Evolutionary conservation across 2,329 filamentous ascomycete species (phyloP), one percentile per base, ranked within the genome.

Genomic region (Colletotrichum orbiculare): DNA sequence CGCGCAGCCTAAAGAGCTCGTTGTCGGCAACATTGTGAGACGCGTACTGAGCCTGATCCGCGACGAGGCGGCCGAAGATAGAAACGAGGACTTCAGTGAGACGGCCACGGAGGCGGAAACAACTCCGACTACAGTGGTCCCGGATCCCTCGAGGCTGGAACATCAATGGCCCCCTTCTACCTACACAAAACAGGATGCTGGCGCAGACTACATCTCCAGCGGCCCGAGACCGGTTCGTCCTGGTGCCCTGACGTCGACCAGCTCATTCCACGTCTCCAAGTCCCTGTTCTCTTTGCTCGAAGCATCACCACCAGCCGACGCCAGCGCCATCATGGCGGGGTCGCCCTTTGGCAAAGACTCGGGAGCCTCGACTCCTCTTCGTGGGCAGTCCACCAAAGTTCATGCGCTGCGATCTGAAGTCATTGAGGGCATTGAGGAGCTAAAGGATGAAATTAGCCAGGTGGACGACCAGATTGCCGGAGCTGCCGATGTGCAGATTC

Each of bases 401-500:
- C 86, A 91, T 66, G 91, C 96, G 68, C 83, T 98, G 64, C 91
- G 94, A 66, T 93, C 93, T 12, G 96, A 98, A 77, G 91, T 98
- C 34, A 90, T 97, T 69, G 92, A 96, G 71, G 96, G 94, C 46
- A 97, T 99, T 72, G 90, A 93, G 72, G 96, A 99, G 76, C 94
- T 99, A 66, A 92, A 97, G 77, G 96, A 99, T 74, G 96, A 99
- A 79, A 89, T 99, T 61, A 91, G 91, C 69, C 91, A 95, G 74
- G 94, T 94, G 8, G 96, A 97, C 74, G 93, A 97, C 73, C 94
- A 97, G 77, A 96, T 99, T 71, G 92, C 95, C 2, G 88, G 89
- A 25, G 91, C 94, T 69, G 92, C 94, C 2, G 91, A 97, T 68
- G 92, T 96, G 52, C 92, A 97, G 77, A 97, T 99, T 69, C 93